phyloP scores from a whole-genome alignment of 148 eudicot genomes.

The Rhododendron ferrugineum region DNA sequence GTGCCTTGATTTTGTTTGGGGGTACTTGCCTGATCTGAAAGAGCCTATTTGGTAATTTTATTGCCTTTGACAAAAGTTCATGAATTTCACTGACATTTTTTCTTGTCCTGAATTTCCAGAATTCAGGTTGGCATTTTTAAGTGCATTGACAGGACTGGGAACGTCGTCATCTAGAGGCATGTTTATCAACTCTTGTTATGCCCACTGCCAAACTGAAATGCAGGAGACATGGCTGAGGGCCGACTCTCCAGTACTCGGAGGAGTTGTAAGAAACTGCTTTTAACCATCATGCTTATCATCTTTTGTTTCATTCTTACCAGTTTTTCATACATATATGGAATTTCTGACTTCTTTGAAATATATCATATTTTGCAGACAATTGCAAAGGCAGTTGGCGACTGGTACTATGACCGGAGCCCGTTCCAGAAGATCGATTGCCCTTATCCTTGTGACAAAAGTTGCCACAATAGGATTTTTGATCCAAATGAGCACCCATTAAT shows the following conservation, averaged over 20 bases:
- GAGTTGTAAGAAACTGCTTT: slow-evolving; percentile 30
- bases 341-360: not conserved
- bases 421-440: slow-evolving; percentile 85
- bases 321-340: not conserved
- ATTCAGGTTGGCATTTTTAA: slow-evolving; percentile 49
- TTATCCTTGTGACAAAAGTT: slow-evolving; percentile 80
- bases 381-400: slow-evolving; percentile 79
- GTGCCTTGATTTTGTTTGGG: not conserved
- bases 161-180: slow-evolving; percentile 50
- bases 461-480: slow-evolving; percentile 34
- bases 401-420: slow-evolving; percentile 64
- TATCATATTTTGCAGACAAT: slow-evolving; percentile 48
- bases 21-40: not conserved
- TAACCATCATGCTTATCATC: not conserved
- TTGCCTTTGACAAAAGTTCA: not conserved
- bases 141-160: slow-evolving; percentile 37
- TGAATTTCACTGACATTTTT: not conserved
- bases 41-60: not conserved
- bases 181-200: slow-evolving; percentile 72
- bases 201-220: slow-evolving; percentile 77
- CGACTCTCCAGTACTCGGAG: slow-evolving; percentile 47
- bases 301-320: not conserved
- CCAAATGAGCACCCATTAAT: slow-evolving; percentile 26
- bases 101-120: slow-evolving; percentile 25
- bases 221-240: slow-evolving; percentile 71